Evolutionary conservation across 805 yeast genomes (phyloP), one percentile per base, ranked within the genome.

Genomic region (Sugiyamaella lignohabitans): DNA sequence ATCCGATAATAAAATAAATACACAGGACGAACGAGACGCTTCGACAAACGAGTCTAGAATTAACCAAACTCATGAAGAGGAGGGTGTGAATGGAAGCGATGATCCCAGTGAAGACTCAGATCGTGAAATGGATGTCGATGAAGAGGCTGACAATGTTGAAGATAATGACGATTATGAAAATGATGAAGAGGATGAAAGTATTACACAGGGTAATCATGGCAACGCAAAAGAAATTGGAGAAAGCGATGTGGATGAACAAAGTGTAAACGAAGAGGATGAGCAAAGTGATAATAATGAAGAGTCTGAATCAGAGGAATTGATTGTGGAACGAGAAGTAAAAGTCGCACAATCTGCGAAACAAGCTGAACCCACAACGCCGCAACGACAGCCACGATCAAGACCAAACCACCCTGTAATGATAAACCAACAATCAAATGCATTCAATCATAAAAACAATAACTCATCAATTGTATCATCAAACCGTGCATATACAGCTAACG

Each of bases 121-220:
- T 4, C 38, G 37, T 20, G 52, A 40, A 23, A 27, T 19, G 27
- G 43, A 35, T 38, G 45, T 21, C 21, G 42, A 22, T n/a, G 47
- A 27, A 30, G 52, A 43, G 30, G 49, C 43, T n/a, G 53, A 47
- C 11, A 48, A 48, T 34, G 47, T 23, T n/a, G 48, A 21, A 6
- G 50, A 35, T 18, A 51, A 40, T 27, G 32, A 8, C 14, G 14
- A 27, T 8, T 8, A 27, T 8, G 32, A 14, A 27, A 8, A 27
- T 27, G 32, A 27, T 8, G 32, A 27, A 11, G 57, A 47, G 10
- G 50, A 27, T 27, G 32, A 27, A 27, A 27, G 14, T 27, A 14
- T 8, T 8, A 27, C 32, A 27, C 8, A 27, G 32, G 32, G 14
- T 27, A 14, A 27, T 27, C 32, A 27, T 14, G 32, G 14, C 14